These are phyloP conservation scores for Lichtheimia corymbifera DNA, from an alignment of 371 early-diverging fungal genomes.

Conservation along the genomic window DNA sequence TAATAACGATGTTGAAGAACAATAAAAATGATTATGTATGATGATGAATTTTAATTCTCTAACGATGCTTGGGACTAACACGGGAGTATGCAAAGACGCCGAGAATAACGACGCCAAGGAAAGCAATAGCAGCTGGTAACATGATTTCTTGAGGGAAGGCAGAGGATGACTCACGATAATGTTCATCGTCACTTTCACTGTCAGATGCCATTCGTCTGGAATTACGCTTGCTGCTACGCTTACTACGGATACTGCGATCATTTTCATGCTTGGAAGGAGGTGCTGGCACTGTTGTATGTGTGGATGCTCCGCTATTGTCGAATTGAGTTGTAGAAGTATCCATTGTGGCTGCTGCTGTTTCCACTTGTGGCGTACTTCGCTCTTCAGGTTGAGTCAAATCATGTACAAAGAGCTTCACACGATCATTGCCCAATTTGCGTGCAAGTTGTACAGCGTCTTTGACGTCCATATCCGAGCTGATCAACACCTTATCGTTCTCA, in stretches of 20 bases:
- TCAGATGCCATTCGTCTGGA: slow-evolving; percentile 6
- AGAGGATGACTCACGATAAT: not conserved
- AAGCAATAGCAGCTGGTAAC: slow-evolving; percentile 62
- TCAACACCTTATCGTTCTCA: slow-evolving; percentile 80
- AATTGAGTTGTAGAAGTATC: not conserved
- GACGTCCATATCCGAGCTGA: slow-evolving; percentile 75
- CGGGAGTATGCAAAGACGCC: slow-evolving; percentile 55
- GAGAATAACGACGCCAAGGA: slow-evolving; percentile 58
- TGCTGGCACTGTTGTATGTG: not conserved
- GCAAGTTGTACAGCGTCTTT: slow-evolving; percentile 80
- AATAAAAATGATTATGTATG: slow-evolving; percentile 1
- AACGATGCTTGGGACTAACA: slow-evolving; percentile 14
- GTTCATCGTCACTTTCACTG: not conserved
- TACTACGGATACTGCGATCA: not conserved
- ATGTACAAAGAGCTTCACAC: slow-evolving; percentile 72
- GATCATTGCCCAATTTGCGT: slow-evolving; percentile 60
- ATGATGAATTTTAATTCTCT: slow-evolving; percentile 3
- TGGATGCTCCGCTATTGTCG: not conserved
- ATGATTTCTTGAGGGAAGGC: slow-evolving; percentile 55
- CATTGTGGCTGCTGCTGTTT: not conserved
- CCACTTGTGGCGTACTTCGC: not conserved
- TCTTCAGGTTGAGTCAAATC: slow-evolving; percentile 28
- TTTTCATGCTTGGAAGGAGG: not conserved
- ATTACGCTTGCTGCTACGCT: slow-evolving; percentile 7
- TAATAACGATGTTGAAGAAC: slow-evolving; percentile 1